A percentile compares a stretch with the other conserved stretches of the same genome.
Evolutionary conservation across 2,329 filamentous ascomycete genomes (phyloP).

Genomic region (Colletotrichum karsti): DNA sequence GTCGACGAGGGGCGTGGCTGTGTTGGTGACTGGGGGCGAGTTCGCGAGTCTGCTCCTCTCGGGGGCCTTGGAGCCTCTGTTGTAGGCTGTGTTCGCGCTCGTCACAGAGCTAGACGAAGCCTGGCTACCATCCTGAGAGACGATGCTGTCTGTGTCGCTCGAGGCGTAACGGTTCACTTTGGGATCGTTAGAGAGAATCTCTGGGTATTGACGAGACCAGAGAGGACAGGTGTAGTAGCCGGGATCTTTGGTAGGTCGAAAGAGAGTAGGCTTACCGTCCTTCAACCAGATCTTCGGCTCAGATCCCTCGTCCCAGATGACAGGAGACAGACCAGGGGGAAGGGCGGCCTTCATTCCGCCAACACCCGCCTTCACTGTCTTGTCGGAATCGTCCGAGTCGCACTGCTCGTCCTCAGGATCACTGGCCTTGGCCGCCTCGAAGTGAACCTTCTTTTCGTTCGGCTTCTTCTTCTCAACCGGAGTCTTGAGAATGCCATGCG

Average conservation of each 20-base stretch:
- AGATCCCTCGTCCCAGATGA: constrained; percentile 12
- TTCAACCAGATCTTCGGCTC: constrained; percentile 25
- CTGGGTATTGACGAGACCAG: constrained; percentile 25
- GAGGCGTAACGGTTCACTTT: background rate
- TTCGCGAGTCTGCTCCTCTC: too few species aligned
- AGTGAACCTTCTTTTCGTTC: constrained; percentile 22
- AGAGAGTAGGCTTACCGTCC: constrained; percentile 21
- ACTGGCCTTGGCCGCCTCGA: background rate
- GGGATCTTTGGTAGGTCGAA: constrained; percentile 6
- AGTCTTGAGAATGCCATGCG: background rate
- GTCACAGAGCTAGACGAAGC: background rate
- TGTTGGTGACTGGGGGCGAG: background rate
- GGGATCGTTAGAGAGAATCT: constrained; percentile 15
- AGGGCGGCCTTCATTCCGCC: background rate
- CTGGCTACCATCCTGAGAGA: background rate
- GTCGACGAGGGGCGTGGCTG: background rate
- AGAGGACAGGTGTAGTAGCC: constrained; percentile 18
- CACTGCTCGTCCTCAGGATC: background rate
- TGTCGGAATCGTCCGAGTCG: constrained; percentile 8
- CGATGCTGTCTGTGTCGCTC: background rate
- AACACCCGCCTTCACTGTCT: background rate
- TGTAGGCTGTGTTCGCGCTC: background rate
- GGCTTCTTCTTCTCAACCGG: background rate
- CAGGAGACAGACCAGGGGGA: background rate
- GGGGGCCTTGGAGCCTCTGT: background rate